Evolutionary conservation across 176 grass and related monocot species (phyloP).

Genomic region (Dendrocalamus sinicus): DNA sequence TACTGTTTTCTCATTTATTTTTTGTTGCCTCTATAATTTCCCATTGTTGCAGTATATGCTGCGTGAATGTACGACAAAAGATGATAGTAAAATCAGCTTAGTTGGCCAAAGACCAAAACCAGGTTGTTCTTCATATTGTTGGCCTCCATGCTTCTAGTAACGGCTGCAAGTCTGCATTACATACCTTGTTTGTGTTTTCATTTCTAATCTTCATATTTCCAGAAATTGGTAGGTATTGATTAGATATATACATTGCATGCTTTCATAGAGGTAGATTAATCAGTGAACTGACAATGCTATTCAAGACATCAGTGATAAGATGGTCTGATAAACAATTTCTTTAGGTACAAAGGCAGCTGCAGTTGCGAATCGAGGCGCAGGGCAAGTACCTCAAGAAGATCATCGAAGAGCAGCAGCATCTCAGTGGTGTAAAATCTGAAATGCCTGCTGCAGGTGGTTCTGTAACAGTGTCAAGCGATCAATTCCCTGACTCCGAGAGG

Average conservation of each 20-base stretch:
- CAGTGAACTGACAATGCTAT: neutral
- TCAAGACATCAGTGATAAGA: neutral
- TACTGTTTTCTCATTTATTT: neutral
- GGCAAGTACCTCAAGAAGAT: slow-evolving; percentile 99
- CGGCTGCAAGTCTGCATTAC: neutral
- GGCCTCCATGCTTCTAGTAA: neutral
- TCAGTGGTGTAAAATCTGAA: slow-evolving; percentile 57
- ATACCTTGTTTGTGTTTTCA: neutral
- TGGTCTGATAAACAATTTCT: slow-evolving; percentile 33
- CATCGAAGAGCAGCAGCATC: slow-evolving; percentile 88
- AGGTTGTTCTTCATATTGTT: neutral
- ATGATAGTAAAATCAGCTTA: neutral
- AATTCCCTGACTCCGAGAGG: slow-evolving; percentile 72
- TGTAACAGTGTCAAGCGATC: slow-evolving; percentile 42
- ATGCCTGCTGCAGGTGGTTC: slow-evolving; percentile 38
- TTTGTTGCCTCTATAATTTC: neutral
- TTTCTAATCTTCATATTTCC: slow-evolving; percentile 2
- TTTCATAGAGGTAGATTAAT: slow-evolving; percentile 17
- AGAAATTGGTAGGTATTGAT: neutral
- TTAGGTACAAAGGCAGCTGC: slow-evolving; percentile 97
- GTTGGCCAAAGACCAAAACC: neutral
- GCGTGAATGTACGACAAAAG: neutral
- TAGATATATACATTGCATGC: neutral
- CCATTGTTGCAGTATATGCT: neutral
- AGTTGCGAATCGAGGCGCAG: slow-evolving; percentile 96